phyloP scores from a whole-genome alignment of 768 basidiomycete genomes.

The Trametes cingulata region DNA sequence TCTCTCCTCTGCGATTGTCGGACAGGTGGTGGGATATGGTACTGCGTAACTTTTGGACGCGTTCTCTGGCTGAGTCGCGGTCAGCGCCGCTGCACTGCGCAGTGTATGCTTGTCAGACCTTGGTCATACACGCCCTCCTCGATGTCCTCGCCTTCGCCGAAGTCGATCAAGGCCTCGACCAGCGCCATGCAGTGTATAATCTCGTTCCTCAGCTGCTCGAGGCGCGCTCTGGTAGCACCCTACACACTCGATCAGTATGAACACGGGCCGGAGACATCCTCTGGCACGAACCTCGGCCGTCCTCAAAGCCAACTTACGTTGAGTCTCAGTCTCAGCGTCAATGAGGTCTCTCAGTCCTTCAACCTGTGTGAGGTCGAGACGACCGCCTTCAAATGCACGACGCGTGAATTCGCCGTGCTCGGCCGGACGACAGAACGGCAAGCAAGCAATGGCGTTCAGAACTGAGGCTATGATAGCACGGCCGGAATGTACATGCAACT shows the following conservation, averaged over 20 bases:
- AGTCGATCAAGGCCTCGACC: conserved; percentile 90
- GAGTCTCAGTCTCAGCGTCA: conserved; percentile 84
- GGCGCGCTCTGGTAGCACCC: conserved; percentile 63
- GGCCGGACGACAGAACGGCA: conserved; percentile 74
- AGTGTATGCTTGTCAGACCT: conserved; percentile 44
- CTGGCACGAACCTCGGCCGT: conserved; percentile 59
- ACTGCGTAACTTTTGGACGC: conserved; percentile 49
- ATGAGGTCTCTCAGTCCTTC: conserved; percentile 87
- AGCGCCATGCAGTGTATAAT: conserved; percentile 75
- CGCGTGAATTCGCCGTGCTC: conserved; percentile 89
- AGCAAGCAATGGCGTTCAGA: conserved; percentile 57
- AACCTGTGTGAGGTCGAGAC: conserved; percentile 85
- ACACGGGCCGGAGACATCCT: no score
- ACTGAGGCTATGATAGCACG: conserved; percentile 76
- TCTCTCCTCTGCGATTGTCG: conserved; percentile 79
- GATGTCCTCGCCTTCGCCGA: conserved; percentile 89
- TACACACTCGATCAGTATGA: conserved; percentile 32
- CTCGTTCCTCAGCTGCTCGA: conserved; percentile 61
- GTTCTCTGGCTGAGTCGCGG: conserved; percentile 48
- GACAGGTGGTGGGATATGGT: conserved; percentile 58
- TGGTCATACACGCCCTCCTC: conserved; percentile 78
- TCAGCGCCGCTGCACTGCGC: not conserved
- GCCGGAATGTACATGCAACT: conserved; percentile 87
- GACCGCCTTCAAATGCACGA: conserved; percentile 77
- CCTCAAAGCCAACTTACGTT: conserved; percentile 70